Conservation (phyloP, 192 early-diverging fungal genomes). For the Entophlyctis luteolus region DNA sequence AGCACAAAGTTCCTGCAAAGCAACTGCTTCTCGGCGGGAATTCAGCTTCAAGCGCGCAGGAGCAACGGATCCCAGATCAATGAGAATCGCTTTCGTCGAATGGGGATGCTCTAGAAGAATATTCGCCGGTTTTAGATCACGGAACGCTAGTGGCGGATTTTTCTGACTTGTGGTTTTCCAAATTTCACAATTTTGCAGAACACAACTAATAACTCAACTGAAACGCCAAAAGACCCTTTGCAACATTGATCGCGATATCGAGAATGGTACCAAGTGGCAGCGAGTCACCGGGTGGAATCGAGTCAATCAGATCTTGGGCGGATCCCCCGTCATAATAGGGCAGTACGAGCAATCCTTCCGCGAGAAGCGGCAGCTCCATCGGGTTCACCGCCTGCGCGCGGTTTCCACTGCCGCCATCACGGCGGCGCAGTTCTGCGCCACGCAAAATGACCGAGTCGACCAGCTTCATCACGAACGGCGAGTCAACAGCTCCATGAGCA, state of each 20-base stretch:
- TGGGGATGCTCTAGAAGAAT: constrained; percentile 32
- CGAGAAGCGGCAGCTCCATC: constrained; percentile 16
- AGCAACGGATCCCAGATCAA: constrained; percentile 52
- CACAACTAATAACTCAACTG: constrained; percentile 27
- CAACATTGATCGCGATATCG: constrained; percentile 38
- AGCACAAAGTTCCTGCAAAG: constrained; percentile 45
- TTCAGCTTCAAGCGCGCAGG: constrained; percentile 36
- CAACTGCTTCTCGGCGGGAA: constrained; percentile 40
- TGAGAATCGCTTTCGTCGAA: constrained; percentile 33
- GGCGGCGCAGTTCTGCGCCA: background rate
- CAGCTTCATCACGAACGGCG: constrained; percentile 35
- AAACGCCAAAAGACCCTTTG: constrained; percentile 44
- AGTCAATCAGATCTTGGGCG: constrained; percentile 50
- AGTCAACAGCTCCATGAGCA: constrained; percentile 35
- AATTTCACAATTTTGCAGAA: background rate
- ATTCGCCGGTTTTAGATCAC: constrained; percentile 56
- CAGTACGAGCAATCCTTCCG: constrained; percentile 41
- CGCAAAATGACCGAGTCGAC: constrained; percentile 35
- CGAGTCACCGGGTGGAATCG: constrained; percentile 23
- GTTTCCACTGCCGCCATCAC: background rate
- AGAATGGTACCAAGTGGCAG: constrained; percentile 34
- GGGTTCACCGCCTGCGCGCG: background rate
- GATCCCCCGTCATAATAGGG: constrained; percentile 43
- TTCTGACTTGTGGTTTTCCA: constrained; percentile 21
- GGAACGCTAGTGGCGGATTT: constrained; percentile 45